Conservation (phyloP, 345 rosid genomes). For the Anastatica hierochuntica region DNA sequence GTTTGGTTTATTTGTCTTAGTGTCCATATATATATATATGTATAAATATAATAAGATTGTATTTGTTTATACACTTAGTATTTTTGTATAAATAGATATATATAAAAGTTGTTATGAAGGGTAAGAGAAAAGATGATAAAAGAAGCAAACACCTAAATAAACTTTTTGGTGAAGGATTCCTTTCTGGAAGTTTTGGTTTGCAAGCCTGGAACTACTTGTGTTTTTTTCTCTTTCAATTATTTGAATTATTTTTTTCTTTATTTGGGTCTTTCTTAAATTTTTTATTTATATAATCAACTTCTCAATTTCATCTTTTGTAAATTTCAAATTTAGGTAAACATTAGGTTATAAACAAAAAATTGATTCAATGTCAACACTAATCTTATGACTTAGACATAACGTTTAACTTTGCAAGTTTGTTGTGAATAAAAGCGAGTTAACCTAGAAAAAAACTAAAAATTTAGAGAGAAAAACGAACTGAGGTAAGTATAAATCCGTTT, state of each 20-base stretch:
- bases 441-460: too few species aligned
- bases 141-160: slow-evolving; percentile 31
- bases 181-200: slow-evolving; percentile 34
- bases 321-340: too few species aligned
- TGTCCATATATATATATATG: slow-evolving; percentile 2
- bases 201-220: slow-evolving; percentile 35
- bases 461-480: too few species aligned
- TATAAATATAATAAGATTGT: slow-evolving; percentile 7
- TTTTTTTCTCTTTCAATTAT: slow-evolving; percentile 9
- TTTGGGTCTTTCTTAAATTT: slow-evolving; percentile 2
- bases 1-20: slow-evolving; percentile 19
- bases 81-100: slow-evolving; percentile 28
- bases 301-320: too few species aligned
- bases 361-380: too few species aligned
- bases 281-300: too few species aligned
- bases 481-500: too few species aligned
- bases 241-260: slow-evolving; percentile 10
- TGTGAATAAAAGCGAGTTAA: too few species aligned
- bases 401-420: too few species aligned
- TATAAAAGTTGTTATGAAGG: slow-evolving; percentile 7
- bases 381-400: too few species aligned
- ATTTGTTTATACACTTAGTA: slow-evolving; percentile 31
- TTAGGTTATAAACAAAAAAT: too few species aligned
- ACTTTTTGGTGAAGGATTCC: slow-evolving; percentile 33
- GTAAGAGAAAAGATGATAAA: slow-evolving; percentile 29